phyloP scores from a whole-genome alignment of 2,329 filamentous ascomycete genomes.

The Clarireedia sp. region DNA sequence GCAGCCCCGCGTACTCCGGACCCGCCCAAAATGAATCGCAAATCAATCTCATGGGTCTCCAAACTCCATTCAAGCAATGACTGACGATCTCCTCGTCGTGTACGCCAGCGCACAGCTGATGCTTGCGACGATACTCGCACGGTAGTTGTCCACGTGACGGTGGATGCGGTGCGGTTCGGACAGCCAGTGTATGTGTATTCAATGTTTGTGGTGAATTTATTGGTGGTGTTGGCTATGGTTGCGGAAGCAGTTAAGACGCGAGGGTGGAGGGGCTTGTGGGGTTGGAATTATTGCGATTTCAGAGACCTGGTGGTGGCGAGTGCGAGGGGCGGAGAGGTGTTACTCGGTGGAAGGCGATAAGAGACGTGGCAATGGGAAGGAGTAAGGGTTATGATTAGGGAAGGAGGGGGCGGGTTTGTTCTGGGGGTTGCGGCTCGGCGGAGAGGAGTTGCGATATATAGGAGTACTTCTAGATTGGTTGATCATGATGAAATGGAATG shows the following conservation, averaged over 20 bases:
- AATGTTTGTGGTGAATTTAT: neutral
- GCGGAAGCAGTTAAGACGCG: neutral
- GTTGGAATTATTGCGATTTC: neutral
- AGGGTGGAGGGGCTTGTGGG: neutral
- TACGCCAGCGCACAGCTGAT: constrained; percentile 32
- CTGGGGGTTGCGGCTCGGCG: too few relatives aligned
- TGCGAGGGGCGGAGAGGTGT: neutral
- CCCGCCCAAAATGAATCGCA: neutral
- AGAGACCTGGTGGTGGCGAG: neutral
- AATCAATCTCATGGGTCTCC: neutral
- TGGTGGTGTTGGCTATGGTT: neutral
- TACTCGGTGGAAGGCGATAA: too few relatives aligned
- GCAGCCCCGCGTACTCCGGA: neutral
- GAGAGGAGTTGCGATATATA: too few relatives aligned
- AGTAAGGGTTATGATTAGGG: too few relatives aligned
- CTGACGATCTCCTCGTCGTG: constrained; percentile 23
- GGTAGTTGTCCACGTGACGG: neutral
- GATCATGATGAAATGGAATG: too few relatives aligned
- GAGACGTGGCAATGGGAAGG: too few relatives aligned
- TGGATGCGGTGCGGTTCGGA: constrained; percentile 3
- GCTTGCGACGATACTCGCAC: constrained; percentile 20
- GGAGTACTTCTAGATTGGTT: too few relatives aligned
- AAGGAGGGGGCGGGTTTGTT: too few relatives aligned
- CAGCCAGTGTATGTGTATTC: constrained; percentile 2
- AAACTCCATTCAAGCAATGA: constrained; percentile 9